Conservation (phyloP, 2,329 filamentous ascomycete species). For the Epichloe brachyelytri region DNA sequence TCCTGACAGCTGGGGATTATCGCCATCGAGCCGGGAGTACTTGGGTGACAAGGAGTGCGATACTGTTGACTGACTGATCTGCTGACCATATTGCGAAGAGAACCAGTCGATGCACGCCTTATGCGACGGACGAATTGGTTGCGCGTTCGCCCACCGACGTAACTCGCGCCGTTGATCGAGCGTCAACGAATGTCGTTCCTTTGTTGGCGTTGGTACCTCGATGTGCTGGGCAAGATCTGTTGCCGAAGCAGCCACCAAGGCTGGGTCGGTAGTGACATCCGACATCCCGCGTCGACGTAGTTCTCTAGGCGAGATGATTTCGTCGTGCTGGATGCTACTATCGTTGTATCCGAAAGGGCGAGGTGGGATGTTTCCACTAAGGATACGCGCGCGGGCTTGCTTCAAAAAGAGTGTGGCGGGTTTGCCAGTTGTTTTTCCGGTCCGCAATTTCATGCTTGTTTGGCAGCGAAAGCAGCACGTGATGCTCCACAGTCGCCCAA, state of each 20-base stretch:
- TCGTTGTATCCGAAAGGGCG: conserved; percentile 27
- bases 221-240: conserved; percentile 14
- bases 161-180: conserved; percentile 49
- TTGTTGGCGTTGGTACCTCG: conserved; percentile 13
- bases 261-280: conserved; percentile 26
- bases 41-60: conserved; percentile 49
- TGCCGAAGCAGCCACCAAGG: conserved; percentile 20
- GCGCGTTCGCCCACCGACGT: conserved; percentile 45
- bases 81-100: conserved; percentile 41
- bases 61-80: conserved; percentile 50
- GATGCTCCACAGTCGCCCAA: not conserved
- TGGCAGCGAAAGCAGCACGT: not conserved
- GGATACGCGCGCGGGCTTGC: conserved; percentile 14
- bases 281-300: conserved; percentile 14
- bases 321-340: conserved; percentile 18
- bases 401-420: conserved; percentile 19
- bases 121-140: conserved; percentile 43
- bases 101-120: conserved; percentile 54
- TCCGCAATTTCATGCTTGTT: not conserved
- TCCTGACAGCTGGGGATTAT: conserved; percentile 46
- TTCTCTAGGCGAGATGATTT: not conserved
- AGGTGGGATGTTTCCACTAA: conserved; percentile 25
- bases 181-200: conserved; percentile 46
- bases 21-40: conserved; percentile 47
- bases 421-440: conserved; percentile 2